Conservation (phyloP, 352 stramenopile species). For the Pythium aristosporum region DNA sequence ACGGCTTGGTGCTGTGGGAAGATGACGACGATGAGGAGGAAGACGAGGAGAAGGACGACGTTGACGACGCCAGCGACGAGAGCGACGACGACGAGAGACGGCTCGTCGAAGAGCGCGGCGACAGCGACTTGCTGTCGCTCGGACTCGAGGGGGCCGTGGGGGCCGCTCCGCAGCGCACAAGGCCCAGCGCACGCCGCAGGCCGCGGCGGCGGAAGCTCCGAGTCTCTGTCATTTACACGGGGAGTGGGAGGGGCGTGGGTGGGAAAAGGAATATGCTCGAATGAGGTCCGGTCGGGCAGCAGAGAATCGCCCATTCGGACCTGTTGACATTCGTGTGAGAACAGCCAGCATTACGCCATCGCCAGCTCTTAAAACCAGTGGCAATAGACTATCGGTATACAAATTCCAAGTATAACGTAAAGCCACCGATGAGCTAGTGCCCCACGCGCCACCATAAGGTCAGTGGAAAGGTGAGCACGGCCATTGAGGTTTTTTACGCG, state of each 20-base stretch:
- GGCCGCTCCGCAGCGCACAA: slow-evolving; percentile 3
- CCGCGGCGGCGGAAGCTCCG: neutral
- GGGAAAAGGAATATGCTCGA: neutral
- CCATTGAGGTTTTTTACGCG: neutral
- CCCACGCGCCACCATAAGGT: neutral
- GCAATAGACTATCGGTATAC: neutral
- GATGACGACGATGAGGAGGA: slow-evolving; percentile 26
- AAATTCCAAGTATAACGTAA: neutral
- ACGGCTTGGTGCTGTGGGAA: slow-evolving; percentile 24
- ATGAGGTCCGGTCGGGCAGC: neutral
- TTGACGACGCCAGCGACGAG: slow-evolving; percentile 18
- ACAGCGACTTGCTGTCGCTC: neutral
- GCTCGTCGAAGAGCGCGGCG: neutral
- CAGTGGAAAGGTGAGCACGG: neutral
- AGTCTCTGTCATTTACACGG: neutral
- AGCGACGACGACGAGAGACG: slow-evolving; percentile 20
- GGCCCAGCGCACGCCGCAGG: slow-evolving; percentile 18
- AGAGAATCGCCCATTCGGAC: neutral
- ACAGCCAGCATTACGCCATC: slow-evolving; percentile 2
- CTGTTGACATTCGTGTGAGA: slow-evolving; percentile 16
- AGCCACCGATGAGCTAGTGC: slow-evolving; percentile 1
- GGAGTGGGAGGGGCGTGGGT: neutral
- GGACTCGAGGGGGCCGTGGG: neutral
- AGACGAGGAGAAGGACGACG: slow-evolving; percentile 27
- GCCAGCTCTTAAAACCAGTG: neutral